Evolutionary conservation across 345 rosid species (phyloP), one percentile per base, ranked within the genome.

Genomic region (Leavenworthia alabamica): DNA sequence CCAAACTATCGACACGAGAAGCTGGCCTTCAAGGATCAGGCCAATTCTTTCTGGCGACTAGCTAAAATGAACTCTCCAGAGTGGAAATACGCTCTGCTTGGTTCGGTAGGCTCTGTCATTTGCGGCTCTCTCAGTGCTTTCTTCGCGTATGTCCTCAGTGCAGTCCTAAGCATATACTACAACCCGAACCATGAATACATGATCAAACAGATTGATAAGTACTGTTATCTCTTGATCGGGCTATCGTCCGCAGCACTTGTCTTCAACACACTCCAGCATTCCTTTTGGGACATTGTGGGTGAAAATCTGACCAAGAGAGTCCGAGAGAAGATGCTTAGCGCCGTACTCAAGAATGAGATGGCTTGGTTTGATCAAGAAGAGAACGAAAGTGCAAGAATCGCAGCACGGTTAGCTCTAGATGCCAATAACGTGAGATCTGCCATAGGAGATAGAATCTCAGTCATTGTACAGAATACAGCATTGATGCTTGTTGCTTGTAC

Each of bases 331-430:
- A 88, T 92, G 96, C 88, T 92, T 23, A 62, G 77, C 0, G 90
- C 95, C 0, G 95, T 92, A 29, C 89, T 92, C 28, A 89, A 81
- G 75, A 92, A 92, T 62, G 98, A 92, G 66, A 83, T 92, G 88
- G 96, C 95, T 23, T 92, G 98, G 98, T 92, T 89, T 27, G 98
- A 92, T 80, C 95, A 85, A 72, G 98, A 89, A 72, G 98, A 92
- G 77, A 89, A 92, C 15, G 96, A 92, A 74, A 92, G 98, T 53
- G 89, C 90, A 33, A 83, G 96, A 73, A 82, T 92, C 29, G 77
- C 98, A 5, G 95, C 95, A 8, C 81, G 98, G 72, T 74, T 92
- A 59, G 82, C 98, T 56, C 90, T 92, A 24, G 98, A 92, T 80
- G 98, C 98, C 17, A 92, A 89, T 73, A 92, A 92, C 62, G 98